Base-by-base conservation (phyloP, 164 flowering plant species). In the Stephania japonica region DNA sequence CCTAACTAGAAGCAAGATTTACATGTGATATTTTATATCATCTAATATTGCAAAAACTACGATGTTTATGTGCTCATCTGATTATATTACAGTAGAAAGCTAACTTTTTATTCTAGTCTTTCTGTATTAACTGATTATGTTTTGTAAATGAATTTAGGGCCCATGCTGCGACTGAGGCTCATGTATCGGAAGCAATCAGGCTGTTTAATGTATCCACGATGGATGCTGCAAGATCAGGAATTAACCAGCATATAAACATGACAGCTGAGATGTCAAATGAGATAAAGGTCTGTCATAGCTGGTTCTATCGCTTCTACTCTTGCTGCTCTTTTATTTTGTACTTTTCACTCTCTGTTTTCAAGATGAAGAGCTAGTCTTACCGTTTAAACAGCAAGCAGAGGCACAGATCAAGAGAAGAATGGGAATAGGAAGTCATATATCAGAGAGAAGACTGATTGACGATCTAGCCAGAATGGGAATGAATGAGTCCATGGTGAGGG, bases 211-310 rank as follows among this genome's bases (percentile, higher is more conserved):
- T 87, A 53, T 82, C 97, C 32, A 96, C 99, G 6, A 88, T 96
- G 94, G 98, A 96, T 87, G 99, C 99, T 26, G 98, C 99, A 21
- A 82, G 86, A 21, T 93, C 98, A 42, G 99, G 99, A 76, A 84
- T 96, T 69, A 89, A 85, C 74, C 89, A 90, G 64, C 91, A 88
- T 49, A 79, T 92, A 21, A 87, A 92, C 83, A 87, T 89, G 71
- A 90, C 93, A 56, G 76, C 90, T 19, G 97, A 94, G 67, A 86
- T 90, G 87, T 88, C 88, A 67, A 88, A 86, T 68, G 98, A 95
- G 83, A 93, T 95, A 67, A 88, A 93, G 99, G 98, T 92, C 44
- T 67, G 81, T 71, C 25, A 41, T 68, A 32, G 24, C 64, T 19
- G 64, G 21, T 59, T 6, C 10, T 18, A n/a, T 19, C 59, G 14